Percentiles rank a stretch among this genome's conserved stretches.
These are phyloP conservation scores for Plasmodium yoelii DNA, from an alignment of 169 alveolate genomes.

Conservation along the genomic window DNA sequence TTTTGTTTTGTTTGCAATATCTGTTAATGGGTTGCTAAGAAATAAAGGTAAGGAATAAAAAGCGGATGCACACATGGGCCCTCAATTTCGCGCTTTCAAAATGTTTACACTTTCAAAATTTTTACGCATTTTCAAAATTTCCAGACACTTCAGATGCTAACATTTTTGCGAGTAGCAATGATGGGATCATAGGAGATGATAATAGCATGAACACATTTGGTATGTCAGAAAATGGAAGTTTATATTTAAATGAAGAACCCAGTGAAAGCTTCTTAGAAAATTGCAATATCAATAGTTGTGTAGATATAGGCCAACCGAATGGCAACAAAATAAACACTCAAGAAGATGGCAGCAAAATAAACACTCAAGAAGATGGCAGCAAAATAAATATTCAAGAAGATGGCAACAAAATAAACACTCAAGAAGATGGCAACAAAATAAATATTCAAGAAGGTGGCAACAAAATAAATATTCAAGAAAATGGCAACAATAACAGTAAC, in stretches of 20 bases:
- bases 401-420: background rate
- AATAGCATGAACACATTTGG: too few relatives aligned
- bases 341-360: background rate
- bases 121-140: too few relatives aligned
- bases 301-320: background rate
- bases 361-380: background rate
- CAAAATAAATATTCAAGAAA: background rate
- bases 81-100: too few relatives aligned
- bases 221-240: too few relatives aligned
- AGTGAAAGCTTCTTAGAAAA: conserved; percentile 4
- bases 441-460: background rate
- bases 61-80: too few relatives aligned
- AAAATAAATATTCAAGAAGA: background rate
- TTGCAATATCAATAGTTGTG: conserved; percentile 29
- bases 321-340: background rate
- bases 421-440: background rate
- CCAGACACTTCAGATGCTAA: too few relatives aligned
- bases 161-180: too few relatives aligned
- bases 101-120: too few relatives aligned
- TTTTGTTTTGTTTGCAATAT: conserved; percentile 16
- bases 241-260: background rate
- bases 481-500: background rate
- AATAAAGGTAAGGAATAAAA: conserved; percentile 36
- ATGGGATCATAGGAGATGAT: too few relatives aligned
- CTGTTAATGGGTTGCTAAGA: conserved; percentile 36